These are phyloP conservation scores for Hypomyces perniciosus DNA, from an alignment of 2,329 filamentous ascomycete genomes.

Conservation along the genomic window DNA sequence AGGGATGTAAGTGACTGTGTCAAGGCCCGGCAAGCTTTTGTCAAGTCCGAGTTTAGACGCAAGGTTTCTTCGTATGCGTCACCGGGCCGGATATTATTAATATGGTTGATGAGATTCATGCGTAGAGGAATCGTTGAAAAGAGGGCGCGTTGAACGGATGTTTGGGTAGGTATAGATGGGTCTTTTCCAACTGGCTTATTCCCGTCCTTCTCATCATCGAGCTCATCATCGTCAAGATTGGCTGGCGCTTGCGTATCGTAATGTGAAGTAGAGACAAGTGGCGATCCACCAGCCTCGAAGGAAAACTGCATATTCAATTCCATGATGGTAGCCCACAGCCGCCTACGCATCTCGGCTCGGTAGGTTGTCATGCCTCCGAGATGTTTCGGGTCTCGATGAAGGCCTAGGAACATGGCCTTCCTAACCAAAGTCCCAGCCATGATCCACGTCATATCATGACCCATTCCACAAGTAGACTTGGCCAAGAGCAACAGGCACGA, in stretches of 20 bases:
- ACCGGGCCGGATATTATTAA: constrained; percentile 40
- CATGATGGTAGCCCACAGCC: constrained; percentile 51
- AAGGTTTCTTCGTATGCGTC: constrained; percentile 43
- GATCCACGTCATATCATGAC: constrained; percentile 48
- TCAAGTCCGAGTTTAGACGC: constrained; percentile 40
- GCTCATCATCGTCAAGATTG: constrained; percentile 47
- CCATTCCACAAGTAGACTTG: constrained; percentile 40
- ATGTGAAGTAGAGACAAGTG: constrained; percentile 39
- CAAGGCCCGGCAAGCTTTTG: constrained; percentile 29
- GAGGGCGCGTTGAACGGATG: constrained; percentile 43
- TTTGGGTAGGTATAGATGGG: constrained; percentile 32
- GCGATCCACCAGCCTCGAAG: constrained; percentile 45
- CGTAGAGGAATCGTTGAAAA: constrained; percentile 38
- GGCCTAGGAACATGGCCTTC: constrained; percentile 51
- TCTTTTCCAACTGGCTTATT: constrained; percentile 9
- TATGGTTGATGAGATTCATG: constrained; percentile 36
- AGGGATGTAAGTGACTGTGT: constrained; percentile 30
- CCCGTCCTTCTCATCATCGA: constrained; percentile 33
- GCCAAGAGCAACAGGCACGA: constrained; percentile 47
- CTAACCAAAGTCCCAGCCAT: constrained; percentile 45
- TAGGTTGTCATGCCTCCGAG: constrained; percentile 43
- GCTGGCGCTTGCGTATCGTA: constrained; percentile 46
- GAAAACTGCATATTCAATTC: constrained; percentile 49
- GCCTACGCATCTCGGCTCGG: constrained; percentile 47
- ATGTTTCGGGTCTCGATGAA: constrained; percentile 50